Percentiles rank a stretch among this genome's conserved stretches.
These are phyloP conservation scores for Phytophthora lateralis DNA, from an alignment of 352 stramenopile genomes.

Conservation along the genomic window DNA sequence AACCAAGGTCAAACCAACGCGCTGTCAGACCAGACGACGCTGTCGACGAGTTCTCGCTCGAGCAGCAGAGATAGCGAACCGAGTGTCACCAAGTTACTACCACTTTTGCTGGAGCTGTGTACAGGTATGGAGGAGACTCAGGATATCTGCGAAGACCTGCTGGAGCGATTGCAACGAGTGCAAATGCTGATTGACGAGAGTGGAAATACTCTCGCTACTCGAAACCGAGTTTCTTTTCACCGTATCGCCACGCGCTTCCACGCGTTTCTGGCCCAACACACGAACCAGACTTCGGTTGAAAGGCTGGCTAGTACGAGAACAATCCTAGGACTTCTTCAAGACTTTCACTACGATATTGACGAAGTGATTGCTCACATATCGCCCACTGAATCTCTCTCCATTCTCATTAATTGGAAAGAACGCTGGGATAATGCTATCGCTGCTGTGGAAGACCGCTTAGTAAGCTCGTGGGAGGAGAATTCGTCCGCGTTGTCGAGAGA, in stretches of 20 bases:
- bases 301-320: conserved; percentile 20
- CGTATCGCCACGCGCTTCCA: conserved; percentile 10
- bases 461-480: conserved; percentile 11
- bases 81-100: conserved; percentile 8
- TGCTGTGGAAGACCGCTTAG: conserved; percentile 9
- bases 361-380: not conserved
- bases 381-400: not conserved
- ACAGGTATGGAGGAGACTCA: conserved; percentile 11
- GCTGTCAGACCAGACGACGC: not conserved
- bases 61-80: not conserved
- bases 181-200: conserved; percentile 9
- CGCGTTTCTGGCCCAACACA: conserved; percentile 16
- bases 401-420: conserved; percentile 5
- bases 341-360: conserved; percentile 11
- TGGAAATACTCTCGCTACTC: not conserved
- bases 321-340: conserved; percentile 5
- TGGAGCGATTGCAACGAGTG: conserved; percentile 11
- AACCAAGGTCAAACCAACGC: not conserved
- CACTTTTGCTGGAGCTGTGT: conserved; percentile 7
- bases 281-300: conserved; percentile 15
- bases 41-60: not conserved
- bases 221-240: not conserved
- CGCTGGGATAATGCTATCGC: conserved; percentile 1
- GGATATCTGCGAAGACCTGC: conserved; percentile 21
- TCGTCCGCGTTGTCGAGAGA: conserved; percentile 8